Evolutionary conservation across 2,329 filamentous ascomycete species (phyloP).

Genomic region (Colletotrichum siamense): DNA sequence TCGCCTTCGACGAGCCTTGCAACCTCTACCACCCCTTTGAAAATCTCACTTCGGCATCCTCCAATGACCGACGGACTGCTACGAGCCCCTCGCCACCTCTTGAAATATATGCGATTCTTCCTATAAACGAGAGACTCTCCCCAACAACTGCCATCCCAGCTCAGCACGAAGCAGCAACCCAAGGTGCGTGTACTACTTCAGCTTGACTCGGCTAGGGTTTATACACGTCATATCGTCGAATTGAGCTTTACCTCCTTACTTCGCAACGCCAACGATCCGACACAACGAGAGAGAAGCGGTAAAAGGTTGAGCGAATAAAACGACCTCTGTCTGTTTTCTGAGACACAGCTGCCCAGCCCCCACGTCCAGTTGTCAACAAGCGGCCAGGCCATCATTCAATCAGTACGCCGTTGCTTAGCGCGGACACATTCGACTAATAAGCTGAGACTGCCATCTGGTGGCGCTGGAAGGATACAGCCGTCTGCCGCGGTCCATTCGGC

Average conservation of each 20-base stretch:
- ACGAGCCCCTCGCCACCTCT: constrained; percentile 11
- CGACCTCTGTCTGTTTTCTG: background rate
- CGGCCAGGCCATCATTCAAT: background rate
- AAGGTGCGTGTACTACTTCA: background rate
- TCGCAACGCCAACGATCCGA: background rate
- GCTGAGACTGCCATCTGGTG: constrained; percentile 10
- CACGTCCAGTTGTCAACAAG: constrained; percentile 14
- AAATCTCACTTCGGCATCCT: constrained; percentile 1
- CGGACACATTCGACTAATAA: constrained; percentile 2
- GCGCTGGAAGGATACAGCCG: constrained; percentile 19
- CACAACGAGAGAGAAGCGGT: background rate
- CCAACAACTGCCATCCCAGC: background rate
- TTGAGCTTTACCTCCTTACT: background rate
- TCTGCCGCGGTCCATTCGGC: constrained; percentile 18
- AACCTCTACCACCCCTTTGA: background rate
- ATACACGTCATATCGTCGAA: background rate
- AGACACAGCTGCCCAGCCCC: constrained; percentile 17
- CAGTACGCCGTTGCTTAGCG: constrained; percentile 4
- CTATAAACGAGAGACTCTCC: constrained; percentile 9
- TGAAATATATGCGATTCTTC: background rate
- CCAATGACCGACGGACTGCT: background rate
- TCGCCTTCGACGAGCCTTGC: constrained; percentile 1
- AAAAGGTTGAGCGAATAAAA: constrained; percentile 5
- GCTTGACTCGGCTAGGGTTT: background rate
- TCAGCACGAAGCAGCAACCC: background rate